Base-by-base conservation (phyloP, 2,329 filamentous ascomycete genomes). In the Pseudogymnoascus sp. region DNA sequence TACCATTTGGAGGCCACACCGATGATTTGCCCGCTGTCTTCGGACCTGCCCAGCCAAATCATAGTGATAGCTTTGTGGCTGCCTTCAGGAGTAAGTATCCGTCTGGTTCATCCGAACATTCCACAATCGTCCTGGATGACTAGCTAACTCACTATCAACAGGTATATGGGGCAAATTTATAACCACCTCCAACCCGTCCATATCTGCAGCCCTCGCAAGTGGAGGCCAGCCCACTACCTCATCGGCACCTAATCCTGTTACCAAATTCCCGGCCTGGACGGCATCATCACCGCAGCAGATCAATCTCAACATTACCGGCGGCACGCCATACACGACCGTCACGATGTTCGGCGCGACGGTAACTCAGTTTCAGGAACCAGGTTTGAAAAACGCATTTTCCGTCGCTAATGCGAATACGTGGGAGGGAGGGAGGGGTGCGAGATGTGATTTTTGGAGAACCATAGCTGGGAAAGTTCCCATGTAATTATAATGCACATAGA, bases 1-100 rank as follows among this genome's bases (percentile, higher is more conserved):
- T 75, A 2, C 72, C 73, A 0, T 69, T 72, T n/a, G 71, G 73
- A 1, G 61, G 68, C 5, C 76, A 78, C 61, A 72, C 69, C 4
- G 61, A 65, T 1, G 76, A 78, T 61, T 23, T 71, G 5, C 49
- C 49, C 2, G 73, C 70, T 5, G 75, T 75, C 43, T 70, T 75
- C 59, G 63, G 63, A 5, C 59, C 63, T 7, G 38, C 62, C 16
- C 12, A 58, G 5, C 8, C 14, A 18, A 63, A 55, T 21, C 61
- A 28, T 45, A 61, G 62, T 1, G 61, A 62, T 7, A 60, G 61
- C 23, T 62, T 64, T 25, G n/a, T 18, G 65, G 52, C 55, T 25
- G 59, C 65, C 14, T 60, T 66, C 40, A 59, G 59, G 58, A 37
- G 65, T 65, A 61, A 43, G 45, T 55, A 28, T 16, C 49, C 49